Evolutionary conservation across 768 basidiomycete genomes (phyloP), one percentile per base, ranked within the genome.

Genomic region (Crepidotus variabilis): DNA sequence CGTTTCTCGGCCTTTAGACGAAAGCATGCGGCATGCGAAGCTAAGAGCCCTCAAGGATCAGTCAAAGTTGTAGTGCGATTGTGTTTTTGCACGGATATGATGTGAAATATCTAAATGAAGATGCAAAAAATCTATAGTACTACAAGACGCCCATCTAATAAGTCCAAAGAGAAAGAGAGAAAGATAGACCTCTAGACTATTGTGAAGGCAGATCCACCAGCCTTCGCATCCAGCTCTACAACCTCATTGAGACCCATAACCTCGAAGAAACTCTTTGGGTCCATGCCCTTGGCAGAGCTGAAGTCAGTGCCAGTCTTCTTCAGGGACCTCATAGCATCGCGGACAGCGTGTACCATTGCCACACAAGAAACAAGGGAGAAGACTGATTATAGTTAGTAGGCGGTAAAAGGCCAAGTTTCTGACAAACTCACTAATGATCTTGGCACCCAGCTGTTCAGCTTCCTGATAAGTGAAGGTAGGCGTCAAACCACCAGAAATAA

Each of bases 271-370:
- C 80, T 77, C 65, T 85, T 86, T 8, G 88, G 88, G 62, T 88
- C 86, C 88, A 90, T 89, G 20, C 88, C 85, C 61, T 75, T 73
- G n/a, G 78, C 73, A 33, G 74, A 71, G 20, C 67, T 60, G 63
- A 86, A 88, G 67, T 90, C 88, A 11, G 88, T 90, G 13, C 88
- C 89, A 6, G 87, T 90, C 74, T 88, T 88, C 73, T 86, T 88
- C 50, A 91, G 71, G 1, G 84, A 81, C 20, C 78, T 79, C 86
- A 90, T 88, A 5, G 88, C 89, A 4, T 82, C 82, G 48, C 88
- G 86, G 54, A 88, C 80, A 13, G 82, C 87, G 63, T 91, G 88
- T 7, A 89, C 82, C 63, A 87, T 87, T 20, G 88, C 86, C 33
- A 91, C 88, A 59, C 85, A 86, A 22, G 88, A 90, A 1, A 88